Base-by-base conservation (phyloP, 1,139 yeast species). In the Lodderomyces metapsilosis region DNA sequence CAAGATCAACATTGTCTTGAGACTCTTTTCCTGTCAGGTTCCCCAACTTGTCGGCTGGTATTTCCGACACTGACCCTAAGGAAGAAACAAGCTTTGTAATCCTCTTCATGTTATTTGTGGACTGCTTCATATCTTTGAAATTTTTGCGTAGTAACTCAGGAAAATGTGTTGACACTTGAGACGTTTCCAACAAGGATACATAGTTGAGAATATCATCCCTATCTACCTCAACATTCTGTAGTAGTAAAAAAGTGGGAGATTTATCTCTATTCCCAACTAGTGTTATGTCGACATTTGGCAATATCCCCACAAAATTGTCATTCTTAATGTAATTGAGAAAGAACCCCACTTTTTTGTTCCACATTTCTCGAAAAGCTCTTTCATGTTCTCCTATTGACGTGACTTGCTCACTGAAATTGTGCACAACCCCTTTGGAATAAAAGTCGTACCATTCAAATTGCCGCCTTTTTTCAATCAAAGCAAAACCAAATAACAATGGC, bases 401-500 rank as follows among this genome's bases (percentile, higher is more conserved):
- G 43, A 85, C 63, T 43, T 77, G 80, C 49, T 83, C 89, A 30
- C 80, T 76, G 0, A 83, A 68, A 41, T 72, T 74, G 30, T 68
- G 66, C 0, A 76, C 74, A 1, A 79, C 57, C 1, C 74, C 73
- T 43, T 74, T 72, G 34, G 84, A 61, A 38, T 76, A 76, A 47
- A 70, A 71, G 38, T 73, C 73, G 20, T 74, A 66, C 94, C 95
- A 88, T 48, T 80, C 81, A 34, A 67, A 66, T 47, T 92, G 82
- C 40, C 95, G 74, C 42, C 85, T 62, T 38, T 70, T 71, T 53
- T 91, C 96, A 34, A 89, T 75, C 18, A 88, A 57, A 57, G 82
- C 73, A 22, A 86, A 75, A 1, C 98, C 98, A 57, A 87, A 88
- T 1, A 88, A 63, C 32, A 88, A 64, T 0, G 98, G 97, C 39